Evolutionary conservation across 192 early-diverging fungal genomes (phyloP), one percentile per base, ranked within the genome.

Genomic region (Chytriomyces sp.): DNA sequence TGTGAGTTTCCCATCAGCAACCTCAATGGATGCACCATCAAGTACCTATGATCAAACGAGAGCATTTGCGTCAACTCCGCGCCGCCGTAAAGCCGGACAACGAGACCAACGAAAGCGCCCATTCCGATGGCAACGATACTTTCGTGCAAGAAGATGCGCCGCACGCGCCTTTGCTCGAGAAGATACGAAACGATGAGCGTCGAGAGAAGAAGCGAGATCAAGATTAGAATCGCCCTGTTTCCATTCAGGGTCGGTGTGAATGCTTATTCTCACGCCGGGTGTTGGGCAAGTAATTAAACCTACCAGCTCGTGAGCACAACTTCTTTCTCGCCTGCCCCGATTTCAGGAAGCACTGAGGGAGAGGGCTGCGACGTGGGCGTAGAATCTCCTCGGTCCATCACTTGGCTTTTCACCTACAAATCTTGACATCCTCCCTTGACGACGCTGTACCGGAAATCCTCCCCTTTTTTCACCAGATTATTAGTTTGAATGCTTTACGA

Each of bases 71-170:
- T 37, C 25, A 73, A n/a, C 19, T 12, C 59, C 38, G 38, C 39
- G 64, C 70, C 52, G 36, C 60, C 49, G 14, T 58, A 19, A 22
- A 80, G 33, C 7, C 56, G 64, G 17, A 85, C 56, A 14, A 81
- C 59, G 7, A 81, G 40, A n/a, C 80, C 79, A 49, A 85, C 75
- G 2, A 72, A 10, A 77, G 83, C 85, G 77, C 94, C 94, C 5
- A 95, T 90, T 66, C 95, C 84, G 59, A 97, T 92, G n/a, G 94
- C 95, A 33, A 96, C 89, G 39, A 97, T 94, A 3, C 94, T 95
- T 66, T 99, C 96, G 78, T 99, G 96, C 73, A 97, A 89, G 19
- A 91, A 90, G 10, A 64, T 64, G n/a, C 37, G 8, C 37, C 92
- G 90, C 67, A 99, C 95, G 69, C 88, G 82, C 76, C 90, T 88